These are phyloP conservation scores for Exophiala alcalophila DNA, from an alignment of 2,329 filamentous ascomycete species.

Conservation along the genomic window DNA sequence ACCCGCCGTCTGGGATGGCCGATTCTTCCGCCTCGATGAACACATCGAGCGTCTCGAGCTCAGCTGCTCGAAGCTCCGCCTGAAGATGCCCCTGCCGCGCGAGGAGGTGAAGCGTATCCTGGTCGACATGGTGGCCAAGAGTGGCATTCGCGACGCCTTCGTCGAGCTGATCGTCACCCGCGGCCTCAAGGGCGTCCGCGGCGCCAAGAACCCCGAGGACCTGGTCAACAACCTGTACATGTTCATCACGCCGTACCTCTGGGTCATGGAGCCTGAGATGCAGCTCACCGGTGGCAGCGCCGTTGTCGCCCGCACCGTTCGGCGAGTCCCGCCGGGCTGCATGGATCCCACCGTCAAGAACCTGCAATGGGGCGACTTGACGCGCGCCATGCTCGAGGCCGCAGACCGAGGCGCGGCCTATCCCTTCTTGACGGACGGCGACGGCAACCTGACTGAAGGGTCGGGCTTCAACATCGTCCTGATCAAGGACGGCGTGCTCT, in stretches of 20 bases:
- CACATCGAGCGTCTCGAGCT: slow-evolving; percentile 46
- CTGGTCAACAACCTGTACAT: slow-evolving; percentile 46
- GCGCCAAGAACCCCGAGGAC: slow-evolving; percentile 35
- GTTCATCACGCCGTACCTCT: slow-evolving; percentile 50
- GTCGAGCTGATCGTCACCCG: slow-evolving; percentile 53
- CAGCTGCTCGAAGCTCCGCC: slow-evolving; percentile 47
- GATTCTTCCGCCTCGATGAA: slow-evolving; percentile 53
- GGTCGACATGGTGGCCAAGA: slow-evolving; percentile 46
- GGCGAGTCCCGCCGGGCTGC: slow-evolving; percentile 44
- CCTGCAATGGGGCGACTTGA: slow-evolving; percentile 52
- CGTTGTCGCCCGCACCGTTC: slow-evolving; percentile 47
- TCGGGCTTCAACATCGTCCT: slow-evolving; percentile 51
- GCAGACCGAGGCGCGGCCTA: slow-evolving; percentile 47
- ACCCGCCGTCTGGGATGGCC: slow-evolving; percentile 51
- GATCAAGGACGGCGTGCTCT: slow-evolving; percentile 46
- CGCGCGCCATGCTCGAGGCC: slow-evolving; percentile 48
- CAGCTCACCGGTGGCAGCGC: slow-evolving; percentile 44
- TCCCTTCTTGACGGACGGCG: slow-evolving; percentile 52
- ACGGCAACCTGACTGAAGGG: slow-evolving; percentile 50
- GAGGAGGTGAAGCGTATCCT: slow-evolving; percentile 43
- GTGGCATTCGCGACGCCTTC: slow-evolving; percentile 50
- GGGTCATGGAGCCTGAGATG: slow-evolving; percentile 49
- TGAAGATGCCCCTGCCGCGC: slow-evolving; percentile 43
- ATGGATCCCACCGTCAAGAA: slow-evolving; percentile 55
- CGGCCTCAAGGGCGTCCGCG: slow-evolving; percentile 45